Base-by-base conservation (phyloP, 306 rosid species). In the Sophora flavescens region DNA sequence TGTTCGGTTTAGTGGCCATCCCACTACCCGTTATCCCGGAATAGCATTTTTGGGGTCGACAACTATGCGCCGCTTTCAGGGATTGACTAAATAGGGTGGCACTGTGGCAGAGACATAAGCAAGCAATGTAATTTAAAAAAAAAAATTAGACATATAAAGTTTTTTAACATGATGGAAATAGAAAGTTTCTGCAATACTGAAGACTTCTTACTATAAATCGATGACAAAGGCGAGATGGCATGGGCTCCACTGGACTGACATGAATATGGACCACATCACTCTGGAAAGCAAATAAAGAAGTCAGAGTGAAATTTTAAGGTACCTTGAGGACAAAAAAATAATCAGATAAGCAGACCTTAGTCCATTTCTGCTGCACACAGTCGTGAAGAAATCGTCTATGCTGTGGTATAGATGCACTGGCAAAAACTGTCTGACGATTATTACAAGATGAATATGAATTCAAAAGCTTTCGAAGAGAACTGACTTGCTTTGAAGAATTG, bases 371-470 rank as follows among this genome's bases (percentile, higher is more conserved):
- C 81, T 95, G 97, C 85, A 92, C 82, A 70, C 89, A 89, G 75
- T 95, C 97, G 47, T 88, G 87, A 81, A 92, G 66, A 81, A 92
- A 95, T 74, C 87, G 92, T 41, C 85, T 89, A 79, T 92, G 99
- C 83, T 92, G 96, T 38, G 97, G 99, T 82, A 95, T 89, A 30
- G 99, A 95, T 60, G 99, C 99, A 78, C 97, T 95, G 47, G 96
- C 96, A 91, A 95, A 95, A 78, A 95, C 72, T 7, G 97, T 95
- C 75, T 95, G 99, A 44, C 96, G 96, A 50, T 76, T 88, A 60
- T 79, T 83, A 86, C 87, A 85, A 18, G 93, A 82, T 7, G 96
- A 92, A 71, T 89, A 90, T 44, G 92, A 88, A 50, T 90, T 90
- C 96, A 95, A 89, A 80, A 95, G 91, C 84, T 92, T 92, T 75